Evolutionary conservation across 202 grass and related monocot genomes (phyloP), one percentile per base, ranked within the genome.

Genomic region (Schoenoplectus triqueter): DNA sequence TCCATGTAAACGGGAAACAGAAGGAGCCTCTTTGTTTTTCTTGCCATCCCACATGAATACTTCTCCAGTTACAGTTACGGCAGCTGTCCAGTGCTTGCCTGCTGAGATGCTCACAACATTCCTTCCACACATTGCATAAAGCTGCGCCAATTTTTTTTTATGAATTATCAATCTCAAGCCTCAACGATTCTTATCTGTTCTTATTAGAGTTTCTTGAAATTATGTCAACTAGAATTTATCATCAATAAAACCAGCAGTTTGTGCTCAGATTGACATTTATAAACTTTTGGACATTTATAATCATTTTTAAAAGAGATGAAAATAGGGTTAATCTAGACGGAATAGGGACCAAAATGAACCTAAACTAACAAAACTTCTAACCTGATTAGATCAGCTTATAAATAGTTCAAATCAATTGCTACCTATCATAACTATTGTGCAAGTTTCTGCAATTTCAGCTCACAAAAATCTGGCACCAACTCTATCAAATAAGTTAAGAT

Each of bases 11-110:
- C 96, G 91, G 92, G 81, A 89, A 56, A 93, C 86, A 42, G 87
- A 19, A 86, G 90, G 93, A 52, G 19, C 89, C 73, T 91, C 90
- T 82, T 90, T 96, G 45, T 66, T 83, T 66, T 91, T 95, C 87
- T 98, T 99, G 80, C 90, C 96, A 85, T 99, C 96, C 86, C 91
- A 99, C 93, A 96, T 94, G 81, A 94, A 96, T 84, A 99, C 90
- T 88, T 96, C 90, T 86, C 96, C 96, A 61, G 90, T 94, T 85
- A 90, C 81, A 80, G 96, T 96, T 86, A 92, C 88, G 80, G 88
- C 71, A 84, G 96, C 91, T 54, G 91, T 92, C 96, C 96, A 99
- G 83, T 96, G 92, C 66, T 99, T 99, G 76, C 96, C 96, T 84
- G 93, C 96, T 18, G 96, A 96, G 81, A 96, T 94, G 80, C 82